Evolutionary conservation across 371 early-diverging fungal genomes (phyloP).

Genomic region (Zopfochytrium polystomum): DNA sequence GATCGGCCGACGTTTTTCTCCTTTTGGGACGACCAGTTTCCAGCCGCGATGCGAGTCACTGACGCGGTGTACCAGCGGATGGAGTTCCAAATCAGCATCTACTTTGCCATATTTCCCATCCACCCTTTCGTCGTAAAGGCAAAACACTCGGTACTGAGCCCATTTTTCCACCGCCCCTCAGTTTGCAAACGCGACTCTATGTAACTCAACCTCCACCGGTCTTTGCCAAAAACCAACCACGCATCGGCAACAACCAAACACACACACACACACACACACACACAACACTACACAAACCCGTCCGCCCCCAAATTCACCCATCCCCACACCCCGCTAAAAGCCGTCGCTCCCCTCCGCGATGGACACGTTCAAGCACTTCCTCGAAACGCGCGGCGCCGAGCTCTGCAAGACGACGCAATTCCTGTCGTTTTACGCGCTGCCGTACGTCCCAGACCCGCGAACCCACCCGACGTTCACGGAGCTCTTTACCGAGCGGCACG

Average conservation of each 20-base stretch:
- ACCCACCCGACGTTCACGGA: conserved; percentile 49
- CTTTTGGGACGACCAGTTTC: conserved; percentile 46
- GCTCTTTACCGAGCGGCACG: conserved; percentile 37
- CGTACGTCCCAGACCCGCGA: conserved; percentile 53
- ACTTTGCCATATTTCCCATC: conserved; percentile 52
- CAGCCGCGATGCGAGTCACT: conserved; percentile 10
- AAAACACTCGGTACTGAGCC: conserved; percentile 1
- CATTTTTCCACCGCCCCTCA: conserved; percentile 13
- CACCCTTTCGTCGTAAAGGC: conserved; percentile 36
- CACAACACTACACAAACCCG: too few species aligned
- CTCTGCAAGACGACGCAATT: conserved; percentile 47
- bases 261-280: too few species aligned
- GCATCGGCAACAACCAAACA: too few species aligned
- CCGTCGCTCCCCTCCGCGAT: conserved; percentile 18
- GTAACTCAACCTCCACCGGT: not conserved
- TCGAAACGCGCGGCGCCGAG: conserved; percentile 50
- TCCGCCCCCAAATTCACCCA: too few species aligned
- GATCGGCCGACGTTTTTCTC: conserved; percentile 41
- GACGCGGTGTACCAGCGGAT: conserved; percentile 39
- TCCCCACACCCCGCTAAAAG: too few species aligned
- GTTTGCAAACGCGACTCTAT: conserved; percentile 11
- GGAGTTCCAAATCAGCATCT: conserved; percentile 48
- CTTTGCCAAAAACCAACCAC: not conserved
- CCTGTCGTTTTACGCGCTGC: conserved; percentile 51
- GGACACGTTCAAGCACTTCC: conserved; percentile 47